These are phyloP conservation scores for Carallia brachiata DNA, from an alignment of 345 rosid species.

Conservation along the genomic window DNA sequence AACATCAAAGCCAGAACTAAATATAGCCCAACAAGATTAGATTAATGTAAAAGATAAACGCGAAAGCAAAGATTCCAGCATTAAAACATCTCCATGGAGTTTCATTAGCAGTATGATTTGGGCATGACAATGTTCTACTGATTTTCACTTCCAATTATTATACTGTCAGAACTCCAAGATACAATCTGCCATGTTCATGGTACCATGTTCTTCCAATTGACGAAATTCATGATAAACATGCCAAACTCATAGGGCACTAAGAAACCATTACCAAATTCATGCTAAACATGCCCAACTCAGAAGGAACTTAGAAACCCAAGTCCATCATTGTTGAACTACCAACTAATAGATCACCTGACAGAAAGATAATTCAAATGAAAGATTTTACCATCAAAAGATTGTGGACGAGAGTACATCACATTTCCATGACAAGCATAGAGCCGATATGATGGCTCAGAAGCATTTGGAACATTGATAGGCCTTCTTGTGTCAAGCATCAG, in stretches of 20 bases:
- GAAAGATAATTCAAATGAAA: background rate
- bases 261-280: background rate
- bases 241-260: background rate
- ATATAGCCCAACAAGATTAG: too few relatives aligned
- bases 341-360: background rate
- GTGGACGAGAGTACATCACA: slow-evolving; percentile 92
- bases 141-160: background rate
- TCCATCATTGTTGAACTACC: background rate
- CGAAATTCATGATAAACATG: background rate
- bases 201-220: background rate
- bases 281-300: background rate
- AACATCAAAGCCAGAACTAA: too few relatives aligned
- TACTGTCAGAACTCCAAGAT: too few relatives aligned
- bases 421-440: slow-evolving; percentile 92
- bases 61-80: background rate
- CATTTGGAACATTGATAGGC: slow-evolving; percentile 40
- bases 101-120: background rate
- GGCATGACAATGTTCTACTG: background rate
- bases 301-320: too few relatives aligned
- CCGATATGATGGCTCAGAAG: slow-evolving; percentile 64
- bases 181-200: too few relatives aligned
- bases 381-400: slow-evolving; percentile 70
- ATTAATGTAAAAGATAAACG: too few relatives aligned
- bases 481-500: slow-evolving; percentile 74
- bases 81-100: background rate